Evolutionary conservation across 306 rosid genomes (phyloP).

Genomic region (Gynostemma pentaphyllum): DNA sequence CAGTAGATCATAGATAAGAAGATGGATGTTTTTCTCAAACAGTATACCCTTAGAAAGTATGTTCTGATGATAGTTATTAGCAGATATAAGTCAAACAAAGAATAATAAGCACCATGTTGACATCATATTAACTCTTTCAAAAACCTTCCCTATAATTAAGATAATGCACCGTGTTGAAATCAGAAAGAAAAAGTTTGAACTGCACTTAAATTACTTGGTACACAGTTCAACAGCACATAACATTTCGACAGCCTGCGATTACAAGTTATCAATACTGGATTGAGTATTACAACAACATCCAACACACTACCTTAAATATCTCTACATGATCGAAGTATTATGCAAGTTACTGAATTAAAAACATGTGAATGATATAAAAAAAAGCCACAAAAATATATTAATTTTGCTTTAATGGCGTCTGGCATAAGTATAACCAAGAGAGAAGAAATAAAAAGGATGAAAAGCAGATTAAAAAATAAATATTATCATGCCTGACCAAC

Average conservation of each 20-base stretch:
- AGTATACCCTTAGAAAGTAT: neutral
- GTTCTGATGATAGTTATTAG: too few species aligned
- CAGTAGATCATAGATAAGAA: neutral
- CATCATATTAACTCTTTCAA: too few species aligned
- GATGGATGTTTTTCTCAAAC: neutral
- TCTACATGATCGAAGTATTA: neutral
- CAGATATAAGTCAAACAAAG: too few species aligned
- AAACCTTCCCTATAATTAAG: too few species aligned
- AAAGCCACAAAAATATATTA: neutral
- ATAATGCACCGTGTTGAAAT: neutral
- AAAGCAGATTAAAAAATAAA: neutral
- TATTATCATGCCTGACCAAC: slow-evolving; percentile 69
- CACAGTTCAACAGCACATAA: neutral
- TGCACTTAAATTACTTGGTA: neutral
- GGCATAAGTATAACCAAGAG: neutral
- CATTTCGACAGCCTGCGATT: neutral
- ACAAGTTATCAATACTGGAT: neutral
- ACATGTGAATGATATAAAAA: neutral
- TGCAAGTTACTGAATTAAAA: neutral
- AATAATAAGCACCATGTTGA: too few species aligned
- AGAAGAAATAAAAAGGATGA: neutral
- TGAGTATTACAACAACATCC: neutral
- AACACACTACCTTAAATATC: neutral
- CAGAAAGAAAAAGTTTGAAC: neutral
- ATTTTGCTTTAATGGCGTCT: neutral